Evolutionary conservation across 78 protist species (phyloP).

Genomic region (Dictyostelium citrinum): DNA sequence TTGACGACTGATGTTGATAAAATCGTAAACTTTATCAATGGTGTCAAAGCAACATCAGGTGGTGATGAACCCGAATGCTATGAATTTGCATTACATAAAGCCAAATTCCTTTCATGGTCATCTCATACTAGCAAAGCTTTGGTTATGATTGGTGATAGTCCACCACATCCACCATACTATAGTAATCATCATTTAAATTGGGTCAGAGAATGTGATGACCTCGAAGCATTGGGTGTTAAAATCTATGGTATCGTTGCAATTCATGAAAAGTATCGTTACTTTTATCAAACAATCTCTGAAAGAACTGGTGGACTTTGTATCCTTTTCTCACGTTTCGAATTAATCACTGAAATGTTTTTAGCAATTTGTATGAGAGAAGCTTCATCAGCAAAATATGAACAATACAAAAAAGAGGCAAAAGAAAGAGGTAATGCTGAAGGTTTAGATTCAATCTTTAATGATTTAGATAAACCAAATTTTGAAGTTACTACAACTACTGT

Average conservation of each 20-base stretch:
- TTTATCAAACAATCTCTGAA: conserved; percentile 67
- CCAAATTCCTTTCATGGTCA: conserved; percentile 57
- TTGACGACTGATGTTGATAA: conserved; percentile 41
- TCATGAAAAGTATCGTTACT: conserved; percentile 37
- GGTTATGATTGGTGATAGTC: conserved; percentile 73
- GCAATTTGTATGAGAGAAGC: conserved; percentile 81
- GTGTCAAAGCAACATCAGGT: conserved; percentile 39
- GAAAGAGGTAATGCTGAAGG: conserved; percentile 24
- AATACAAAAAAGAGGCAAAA: conserved; percentile 44
- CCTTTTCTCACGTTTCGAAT: conserved; percentile 31
- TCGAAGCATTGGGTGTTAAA: conserved; percentile 50
- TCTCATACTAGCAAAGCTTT: conserved; percentile 54
- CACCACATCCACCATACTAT: conserved; percentile 73
- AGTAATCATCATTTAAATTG: conserved; percentile 53
- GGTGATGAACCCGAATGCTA: conserved; percentile 81
- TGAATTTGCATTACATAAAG: conserved; percentile 61
- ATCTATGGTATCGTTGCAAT: conserved; percentile 72
- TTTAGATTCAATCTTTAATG: conserved; percentile 14
- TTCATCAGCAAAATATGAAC: conserved; percentile 24
- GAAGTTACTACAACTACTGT: not conserved
- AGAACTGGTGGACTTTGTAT: conserved; percentile 70
- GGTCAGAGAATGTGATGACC: conserved; percentile 48
- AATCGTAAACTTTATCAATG: conserved; percentile 28
- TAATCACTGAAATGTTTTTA: conserved; percentile 77
- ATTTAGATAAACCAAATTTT: conserved; percentile 60